Percentiles rank a stretch among this genome's conserved stretches.
These are phyloP conservation scores for Nicotiana tabacum DNA, from an alignment of 257 asterid genomes.

Conservation along the genomic window DNA sequence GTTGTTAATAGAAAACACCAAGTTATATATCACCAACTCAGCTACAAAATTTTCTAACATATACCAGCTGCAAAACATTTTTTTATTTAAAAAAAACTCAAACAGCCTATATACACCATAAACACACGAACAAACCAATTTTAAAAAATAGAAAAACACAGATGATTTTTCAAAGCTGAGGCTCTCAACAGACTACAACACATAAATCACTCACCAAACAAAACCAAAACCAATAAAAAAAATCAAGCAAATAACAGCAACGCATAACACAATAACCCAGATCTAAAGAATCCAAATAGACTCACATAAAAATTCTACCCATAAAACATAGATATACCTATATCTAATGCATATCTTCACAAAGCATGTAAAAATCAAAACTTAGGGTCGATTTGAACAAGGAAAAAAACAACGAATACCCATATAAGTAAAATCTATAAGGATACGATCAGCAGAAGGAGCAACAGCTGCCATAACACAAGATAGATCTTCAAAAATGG, in stretches of 20 bases:
- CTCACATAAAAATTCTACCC: background rate
- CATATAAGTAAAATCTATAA: background rate
- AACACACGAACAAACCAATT: background rate
- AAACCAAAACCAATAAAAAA: background rate
- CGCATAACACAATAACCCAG: conserved; percentile 5
- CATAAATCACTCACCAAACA: background rate
- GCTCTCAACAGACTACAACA: background rate
- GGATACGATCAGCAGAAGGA: conserved; percentile 59
- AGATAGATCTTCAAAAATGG: conserved; percentile 14
- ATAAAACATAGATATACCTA: background rate
- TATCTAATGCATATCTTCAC: background rate
- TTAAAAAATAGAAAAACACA: background rate
- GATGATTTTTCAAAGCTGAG: background rate
- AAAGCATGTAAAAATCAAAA: background rate
- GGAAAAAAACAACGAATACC: background rate
- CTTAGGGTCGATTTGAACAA: background rate
- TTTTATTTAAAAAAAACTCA: background rate
- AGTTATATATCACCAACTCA: background rate
- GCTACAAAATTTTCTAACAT: background rate
- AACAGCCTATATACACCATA: background rate
- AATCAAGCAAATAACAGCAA: background rate
- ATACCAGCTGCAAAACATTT: background rate
- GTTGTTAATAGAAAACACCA: background rate
- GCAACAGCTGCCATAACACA: conserved; percentile 48
- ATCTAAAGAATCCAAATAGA: conserved; percentile 12